Percentiles rank a stretch among this genome's conserved stretches.
Evolutionary conservation across 73 alveolate species (phyloP).

Genomic region (Paramecium bursaria): DNA sequence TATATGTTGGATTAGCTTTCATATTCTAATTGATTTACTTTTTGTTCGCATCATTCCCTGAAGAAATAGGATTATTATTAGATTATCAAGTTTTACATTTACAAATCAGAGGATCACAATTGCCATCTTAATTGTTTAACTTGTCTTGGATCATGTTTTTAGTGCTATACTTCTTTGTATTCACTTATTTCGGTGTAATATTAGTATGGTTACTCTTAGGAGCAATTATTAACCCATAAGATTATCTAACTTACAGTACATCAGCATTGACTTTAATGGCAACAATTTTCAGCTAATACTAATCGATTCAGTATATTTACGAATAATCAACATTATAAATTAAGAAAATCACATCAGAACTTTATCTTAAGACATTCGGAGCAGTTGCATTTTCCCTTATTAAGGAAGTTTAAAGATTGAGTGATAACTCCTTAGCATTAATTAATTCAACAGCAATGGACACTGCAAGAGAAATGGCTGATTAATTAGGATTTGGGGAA

Average conservation of each 20-base stretch:
- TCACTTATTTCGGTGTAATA: constrained; percentile 11
- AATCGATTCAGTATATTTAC: not conserved
- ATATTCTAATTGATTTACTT: constrained; percentile 19
- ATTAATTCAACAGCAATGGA: constrained; percentile 48
- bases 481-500: constrained; percentile 33
- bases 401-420: constrained; percentile 20
- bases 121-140: not conserved
- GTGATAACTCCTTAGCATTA: constrained; percentile 9
- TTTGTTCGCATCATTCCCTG: constrained; percentile 40
- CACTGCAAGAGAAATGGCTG: constrained; percentile 32
- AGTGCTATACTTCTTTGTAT: constrained; percentile 11
- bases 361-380: constrained; percentile 26
- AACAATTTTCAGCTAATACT: not conserved
- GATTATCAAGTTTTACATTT: constrained; percentile 27
- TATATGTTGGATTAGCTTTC: constrained; percentile 17
- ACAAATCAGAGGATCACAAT: constrained; percentile 11
- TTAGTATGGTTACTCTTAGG: constrained; percentile 45
- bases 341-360: not conserved
- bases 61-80: constrained; percentile 27
- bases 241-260: not conserved
- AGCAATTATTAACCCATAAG: constrained; percentile 23
- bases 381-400: constrained; percentile 1
- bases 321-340: constrained; percentile 9
- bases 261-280: constrained; percentile 25
- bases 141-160: constrained; percentile 37